phyloP scores from a whole-genome alignment of 192 early-diverging fungal genomes.

The Entrophospora sp. region DNA sequence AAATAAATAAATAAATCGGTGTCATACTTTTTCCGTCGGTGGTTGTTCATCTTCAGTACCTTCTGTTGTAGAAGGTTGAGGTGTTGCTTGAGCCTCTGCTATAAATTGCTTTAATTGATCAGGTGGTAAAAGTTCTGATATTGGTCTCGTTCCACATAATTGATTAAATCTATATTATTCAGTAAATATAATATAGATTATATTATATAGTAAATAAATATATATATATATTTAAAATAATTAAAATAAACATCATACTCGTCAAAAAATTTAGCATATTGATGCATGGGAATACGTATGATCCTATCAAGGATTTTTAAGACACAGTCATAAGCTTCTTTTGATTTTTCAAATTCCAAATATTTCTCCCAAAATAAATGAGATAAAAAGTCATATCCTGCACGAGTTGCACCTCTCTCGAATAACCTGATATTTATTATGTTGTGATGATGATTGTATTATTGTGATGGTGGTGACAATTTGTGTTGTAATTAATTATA shows the following conservation, averaged over 20 bases:
- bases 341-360: conserved; percentile 42
- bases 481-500: too few species aligned
- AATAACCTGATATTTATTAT: conserved; percentile 48
- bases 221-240: not conserved
- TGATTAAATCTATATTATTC: conserved; percentile 41
- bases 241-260: conserved; percentile 33
- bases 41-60: conserved; percentile 14
- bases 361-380: conserved; percentile 60
- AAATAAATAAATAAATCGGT: not conserved
- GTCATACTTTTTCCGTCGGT: conserved; percentile 12
- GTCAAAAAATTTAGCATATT: conserved; percentile 64
- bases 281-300: conserved; percentile 64
- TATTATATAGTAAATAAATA: not conserved
- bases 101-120: conserved; percentile 39
- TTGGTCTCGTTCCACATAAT: conserved; percentile 41
- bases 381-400: conserved; percentile 60
- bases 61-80: not conserved
- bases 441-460: too few species aligned
- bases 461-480: too few species aligned
- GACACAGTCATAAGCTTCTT: conserved; percentile 32
- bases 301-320: conserved; percentile 53
- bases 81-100: conserved; percentile 21
- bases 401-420: conserved; percentile 52
- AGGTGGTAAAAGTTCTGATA: conserved; percentile 41
- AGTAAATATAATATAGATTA: not conserved